phyloP scores from a whole-genome alignment of 768 basidiomycete species.

The Hericium erinaceus region DNA sequence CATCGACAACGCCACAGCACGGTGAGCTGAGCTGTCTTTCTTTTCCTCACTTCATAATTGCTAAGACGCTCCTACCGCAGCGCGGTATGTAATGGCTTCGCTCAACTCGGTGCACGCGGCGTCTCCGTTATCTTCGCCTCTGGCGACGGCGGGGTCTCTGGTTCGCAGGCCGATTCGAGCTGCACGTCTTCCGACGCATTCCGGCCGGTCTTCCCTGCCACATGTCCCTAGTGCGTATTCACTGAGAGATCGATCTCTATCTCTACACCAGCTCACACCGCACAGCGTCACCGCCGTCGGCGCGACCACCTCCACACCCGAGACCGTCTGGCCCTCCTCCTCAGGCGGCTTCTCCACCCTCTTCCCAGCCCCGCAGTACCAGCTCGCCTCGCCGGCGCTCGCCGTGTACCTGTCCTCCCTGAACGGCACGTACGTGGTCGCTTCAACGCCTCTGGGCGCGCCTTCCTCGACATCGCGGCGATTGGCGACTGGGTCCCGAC shows the following conservation, averaged over 20 bases:
- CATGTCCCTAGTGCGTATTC: slow-evolving; percentile 23
- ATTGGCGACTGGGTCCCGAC: slow-evolving; percentile 11
- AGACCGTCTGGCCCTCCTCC: slow-evolving; percentile 8
- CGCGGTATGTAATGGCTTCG: slow-evolving; percentile 26
- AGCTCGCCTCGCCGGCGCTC: slow-evolving; percentile 5
- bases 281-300: not conserved
- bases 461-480: slow-evolving; percentile 15
- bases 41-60: not conserved
- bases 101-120: slow-evolving; percentile 27
- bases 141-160: slow-evolving; percentile 29
- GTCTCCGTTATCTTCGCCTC: slow-evolving; percentile 28
- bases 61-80: slow-evolving; percentile 5
- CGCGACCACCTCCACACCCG: slow-evolving; percentile 4
- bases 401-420: slow-evolving; percentile 6
- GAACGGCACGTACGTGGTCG: slow-evolving; percentile 6
- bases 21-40: not conserved
- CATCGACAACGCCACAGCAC: not conserved
- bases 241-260: no score
- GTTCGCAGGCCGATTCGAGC: slow-evolving; percentile 19
- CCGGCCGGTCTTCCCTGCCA: slow-evolving; percentile 15
- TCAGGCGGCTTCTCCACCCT: slow-evolving; percentile 14
- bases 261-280: not conserved
- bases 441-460: slow-evolving; percentile 12
- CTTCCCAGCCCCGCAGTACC: slow-evolving; percentile 14
- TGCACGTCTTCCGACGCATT: slow-evolving; percentile 25